Evolutionary conservation across 2,329 filamentous ascomycete species (phyloP).

Genomic region (Cladosporium sp.): DNA sequence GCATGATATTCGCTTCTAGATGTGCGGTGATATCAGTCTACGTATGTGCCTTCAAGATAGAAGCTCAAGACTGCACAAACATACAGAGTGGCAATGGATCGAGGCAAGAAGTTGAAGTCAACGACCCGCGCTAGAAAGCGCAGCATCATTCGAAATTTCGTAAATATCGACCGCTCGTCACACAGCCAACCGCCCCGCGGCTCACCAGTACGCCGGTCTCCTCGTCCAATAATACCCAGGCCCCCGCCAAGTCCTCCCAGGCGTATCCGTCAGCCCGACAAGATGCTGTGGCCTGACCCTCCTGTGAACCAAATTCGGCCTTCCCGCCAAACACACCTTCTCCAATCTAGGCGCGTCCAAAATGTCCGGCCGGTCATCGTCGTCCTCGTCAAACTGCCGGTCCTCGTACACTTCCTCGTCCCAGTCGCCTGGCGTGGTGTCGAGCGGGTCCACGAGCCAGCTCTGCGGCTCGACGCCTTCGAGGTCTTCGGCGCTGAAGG

Average conservation of each 20-base stretch:
- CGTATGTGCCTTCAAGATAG: too few species aligned
- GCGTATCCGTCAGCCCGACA: neutral
- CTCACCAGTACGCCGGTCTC: slow-evolving; percentile 4
- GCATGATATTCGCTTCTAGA: too few species aligned
- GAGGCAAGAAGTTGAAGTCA: too few species aligned
- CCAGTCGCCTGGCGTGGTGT: slow-evolving; percentile 4
- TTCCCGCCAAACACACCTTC: slow-evolving; percentile 1
- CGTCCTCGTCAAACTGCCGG: slow-evolving; percentile 3
- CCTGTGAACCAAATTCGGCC: slow-evolving; percentile 6
- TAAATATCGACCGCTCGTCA: too few species aligned
- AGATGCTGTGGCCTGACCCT: neutral
- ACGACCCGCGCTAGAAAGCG: too few species aligned
- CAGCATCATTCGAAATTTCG: too few species aligned
- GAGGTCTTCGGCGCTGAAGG: neutral
- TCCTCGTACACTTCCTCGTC: slow-evolving; percentile 2
- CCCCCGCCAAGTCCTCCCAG: neutral
- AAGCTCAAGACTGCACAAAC: too few species aligned
- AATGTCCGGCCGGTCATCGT: neutral
- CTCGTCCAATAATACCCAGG: slow-evolving; percentile 11
- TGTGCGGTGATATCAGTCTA: too few species aligned
- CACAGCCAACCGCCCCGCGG: too few species aligned
- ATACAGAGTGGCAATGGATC: too few species aligned
- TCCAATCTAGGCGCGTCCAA: slow-evolving; percentile 2
- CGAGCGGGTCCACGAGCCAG: slow-evolving; percentile 10
- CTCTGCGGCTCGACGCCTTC: neutral